Base-by-base conservation (phyloP, 75 land plant species). In the Larix kaempferi region DNA sequence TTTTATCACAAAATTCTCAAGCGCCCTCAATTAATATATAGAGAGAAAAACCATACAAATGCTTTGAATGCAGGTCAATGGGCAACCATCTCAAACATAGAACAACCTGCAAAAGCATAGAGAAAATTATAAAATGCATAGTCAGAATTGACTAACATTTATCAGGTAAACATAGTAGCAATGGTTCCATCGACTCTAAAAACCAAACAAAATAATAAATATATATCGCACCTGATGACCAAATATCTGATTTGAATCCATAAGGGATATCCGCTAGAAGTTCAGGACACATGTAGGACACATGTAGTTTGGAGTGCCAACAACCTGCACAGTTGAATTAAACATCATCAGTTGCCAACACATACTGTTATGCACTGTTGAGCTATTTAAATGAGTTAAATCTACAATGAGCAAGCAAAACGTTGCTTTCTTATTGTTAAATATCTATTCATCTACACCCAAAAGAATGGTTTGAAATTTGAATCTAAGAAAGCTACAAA, bases 291-390 rank as follows among this genome's bases (percentile, higher is more conserved):
- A n/a, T n/a, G n/a, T n/a, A n/a, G n/a, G n/a, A n/a, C n/a, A n/a
- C 99, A 97, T 97, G 77, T 97, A 97, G 82, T 95, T 97, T 58
- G 99, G 99, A 63, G 99, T 97, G 59, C 99, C 99, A 69, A 97
- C 99, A 17, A 97, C 98, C 99, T 97, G 85, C 49, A 69, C n/a
- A n/a, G n/a, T n/a, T n/a, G n/a, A n/a, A n/a, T n/a, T n/a, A n/a
- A 15, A 39, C 3, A 10, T 41, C 73, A n/a, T 12, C 6, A 69
- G 7, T 41, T 69, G n/a, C 13, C 7, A 10, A 44, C 52, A 44
- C 37, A 29, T 63, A 29, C 29, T 10, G 27, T 11, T 7, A 62
- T 62, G 27, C 26, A 3, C 6, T 39, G 21, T 2, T 17, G 39
- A 37, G 39, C 22, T 22, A 15, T 67, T 39, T 39, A 39, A 44